These are phyloP conservation scores for Auriscalpium microsporum DNA, from an alignment of 768 basidiomycete genomes.

Conservation along the genomic window DNA sequence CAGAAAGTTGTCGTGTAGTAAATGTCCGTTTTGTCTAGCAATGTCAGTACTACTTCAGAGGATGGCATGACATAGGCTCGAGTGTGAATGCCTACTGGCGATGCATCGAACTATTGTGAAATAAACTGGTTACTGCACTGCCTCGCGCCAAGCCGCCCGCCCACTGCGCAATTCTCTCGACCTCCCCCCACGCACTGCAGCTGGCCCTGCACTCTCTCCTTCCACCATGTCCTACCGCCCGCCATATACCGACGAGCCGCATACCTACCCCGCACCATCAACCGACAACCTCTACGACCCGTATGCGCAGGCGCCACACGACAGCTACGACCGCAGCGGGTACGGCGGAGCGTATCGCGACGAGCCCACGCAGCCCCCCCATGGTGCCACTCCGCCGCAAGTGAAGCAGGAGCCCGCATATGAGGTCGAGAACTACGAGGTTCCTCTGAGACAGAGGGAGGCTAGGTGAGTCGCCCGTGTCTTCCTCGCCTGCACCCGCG, in stretches of 20 bases:
- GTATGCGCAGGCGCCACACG: slow-evolving; percentile 33
- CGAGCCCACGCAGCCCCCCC: slow-evolving; percentile 12
- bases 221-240: slow-evolving; percentile 1
- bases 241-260: background rate
- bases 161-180: too few relatives aligned
- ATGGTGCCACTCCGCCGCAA: background rate
- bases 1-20: too few relatives aligned
- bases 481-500: background rate
- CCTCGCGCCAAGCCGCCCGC: too few relatives aligned
- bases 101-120: too few relatives aligned
- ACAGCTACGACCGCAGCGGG: slow-evolving; percentile 44
- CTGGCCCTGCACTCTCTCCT: background rate
- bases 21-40: too few relatives aligned
- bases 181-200: background rate
- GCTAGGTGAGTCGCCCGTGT: background rate
- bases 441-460: background rate
- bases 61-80: too few relatives aligned
- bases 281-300: slow-evolving; percentile 42
- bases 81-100: too few relatives aligned
- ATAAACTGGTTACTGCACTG: too few relatives aligned
- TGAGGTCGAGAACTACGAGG: background rate
- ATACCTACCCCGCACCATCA: slow-evolving; percentile 2
- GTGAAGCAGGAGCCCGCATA: slow-evolving; percentile 1
- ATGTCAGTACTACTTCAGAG: too few relatives aligned
- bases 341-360: slow-evolving; percentile 21